These are phyloP conservation scores for Begonia peltatifolia DNA, from an alignment of 306 rosid species.

Conservation along the genomic window DNA sequence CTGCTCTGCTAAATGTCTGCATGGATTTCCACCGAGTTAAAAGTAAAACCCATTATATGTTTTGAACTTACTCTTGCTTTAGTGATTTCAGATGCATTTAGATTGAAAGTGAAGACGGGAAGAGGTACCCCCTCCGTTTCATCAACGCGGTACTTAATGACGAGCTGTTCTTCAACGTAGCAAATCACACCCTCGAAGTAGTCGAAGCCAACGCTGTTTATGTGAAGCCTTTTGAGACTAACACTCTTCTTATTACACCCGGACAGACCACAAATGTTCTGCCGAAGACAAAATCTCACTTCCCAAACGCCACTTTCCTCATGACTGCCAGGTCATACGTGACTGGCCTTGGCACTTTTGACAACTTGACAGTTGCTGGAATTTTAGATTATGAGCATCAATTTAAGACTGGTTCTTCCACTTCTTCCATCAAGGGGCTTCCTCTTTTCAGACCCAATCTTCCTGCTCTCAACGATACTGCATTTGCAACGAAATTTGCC, in stretches of 20 bases:
- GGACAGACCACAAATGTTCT: conserved; percentile 62
- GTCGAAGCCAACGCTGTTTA: conserved; percentile 51
- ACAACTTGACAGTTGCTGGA: conserved; percentile 55
- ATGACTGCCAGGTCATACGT: conserved; percentile 49
- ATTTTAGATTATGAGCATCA: conserved; percentile 33
- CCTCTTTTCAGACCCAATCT: conserved; percentile 30
- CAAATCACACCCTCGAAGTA: conserved; percentile 44
- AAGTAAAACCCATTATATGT: neutral
- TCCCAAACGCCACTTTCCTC: conserved; percentile 44
- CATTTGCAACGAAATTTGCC: conserved; percentile 31
- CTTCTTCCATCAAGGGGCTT: conserved; percentile 13
- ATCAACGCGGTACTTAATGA: conserved; percentile 61
- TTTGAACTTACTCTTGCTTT: neutral
- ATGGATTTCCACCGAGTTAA: neutral
- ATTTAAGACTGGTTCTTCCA: neutral
- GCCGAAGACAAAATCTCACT: conserved; percentile 31
- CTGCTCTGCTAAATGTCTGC: conserved; percentile 49
- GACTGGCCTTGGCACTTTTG: conserved; percentile 49
- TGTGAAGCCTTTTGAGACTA: conserved; percentile 38
- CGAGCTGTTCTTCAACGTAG: conserved; percentile 55
- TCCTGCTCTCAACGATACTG: conserved; percentile 48
- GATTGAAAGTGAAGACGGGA: conserved; percentile 44
- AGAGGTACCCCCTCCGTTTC: conserved; percentile 41
- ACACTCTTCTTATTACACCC: conserved; percentile 37
- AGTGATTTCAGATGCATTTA: conserved; percentile 33